Conservation (phyloP, 495 filamentous ascomycete species). For the Trichodelitschia bisporula region DNA sequence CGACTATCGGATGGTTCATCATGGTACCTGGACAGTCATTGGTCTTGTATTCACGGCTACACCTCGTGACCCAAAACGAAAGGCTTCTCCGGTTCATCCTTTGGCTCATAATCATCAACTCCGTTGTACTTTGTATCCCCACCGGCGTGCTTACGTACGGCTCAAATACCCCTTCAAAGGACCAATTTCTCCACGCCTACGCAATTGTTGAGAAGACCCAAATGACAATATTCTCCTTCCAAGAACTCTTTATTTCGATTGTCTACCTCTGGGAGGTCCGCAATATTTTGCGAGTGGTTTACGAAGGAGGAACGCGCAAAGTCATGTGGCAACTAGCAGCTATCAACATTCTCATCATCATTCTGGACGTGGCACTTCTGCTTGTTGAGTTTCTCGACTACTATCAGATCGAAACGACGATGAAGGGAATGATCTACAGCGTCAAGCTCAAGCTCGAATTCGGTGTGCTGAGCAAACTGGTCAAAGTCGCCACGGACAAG, state of each 20-base stretch:
- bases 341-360: slow-evolving; percentile 32
- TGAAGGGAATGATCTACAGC: slow-evolving; percentile 35
- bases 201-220: slow-evolving; percentile 38
- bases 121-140: slow-evolving; percentile 26
- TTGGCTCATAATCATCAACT: slow-evolving; percentile 33
- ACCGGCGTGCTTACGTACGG: slow-evolving; percentile 32
- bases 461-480: slow-evolving; percentile 26
- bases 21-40: slow-evolving; percentile 48
- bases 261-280: slow-evolving; percentile 34
- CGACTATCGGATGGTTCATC: slow-evolving; percentile 28
- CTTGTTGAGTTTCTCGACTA: slow-evolving; percentile 29
- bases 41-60: slow-evolving; percentile 43
- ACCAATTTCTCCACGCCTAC: slow-evolving; percentile 19
- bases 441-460: slow-evolving; percentile 45
- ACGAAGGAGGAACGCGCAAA: slow-evolving; percentile 21
- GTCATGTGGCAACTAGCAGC: slow-evolving; percentile 31
- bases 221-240: slow-evolving; percentile 34
- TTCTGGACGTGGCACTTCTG: slow-evolving; percentile 29
- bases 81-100: slow-evolving; percentile 26
- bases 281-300: slow-evolving; percentile 22
- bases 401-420: slow-evolving; percentile 32
- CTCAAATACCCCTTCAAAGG: slow-evolving; percentile 22
- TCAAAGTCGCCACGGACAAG: too few relatives aligned
- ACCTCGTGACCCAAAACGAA: slow-evolving; percentile 29
- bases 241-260: slow-evolving; percentile 33